Evolutionary conservation across 441 rosid species (phyloP), one percentile per base, ranked within the genome.

Genomic region (Rhodomyrtus psidioides): DNA sequence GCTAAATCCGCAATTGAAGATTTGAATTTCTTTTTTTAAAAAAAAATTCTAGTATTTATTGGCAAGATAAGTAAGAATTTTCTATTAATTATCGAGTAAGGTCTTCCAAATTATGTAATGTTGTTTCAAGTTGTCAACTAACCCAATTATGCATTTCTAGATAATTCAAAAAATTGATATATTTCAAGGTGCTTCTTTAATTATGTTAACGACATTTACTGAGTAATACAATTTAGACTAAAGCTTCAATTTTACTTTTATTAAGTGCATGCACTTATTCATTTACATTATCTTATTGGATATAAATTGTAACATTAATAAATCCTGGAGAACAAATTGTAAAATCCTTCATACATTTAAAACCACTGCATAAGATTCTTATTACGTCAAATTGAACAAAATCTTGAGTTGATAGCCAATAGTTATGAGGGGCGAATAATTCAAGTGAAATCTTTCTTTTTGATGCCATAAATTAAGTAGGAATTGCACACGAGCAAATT

Each of bases 291-390:
- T 55, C 57, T 19, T 21, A 21, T 21, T 21, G 12, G 12, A 21
- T 55, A 19, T 55, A 21, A 8, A 23, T 55, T 55, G 56, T 19
- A 55, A 55, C 57, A 21, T 55, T 55, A 21, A 55, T 23, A 8
- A 21, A 55, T 8, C 0, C 57, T 21, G 7, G 57, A 55, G 9
- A 55, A 21, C 1, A 8, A 55, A 21, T 21, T 21, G 2, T 0
- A 55, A 23, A 21, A 55, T 55, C 21, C 7, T 21, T 0, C 4
- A 55, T 19, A 55, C 57, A 55, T 21, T 7, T 21, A 21, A 21
- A 19, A 55, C 21, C 57, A 55, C 57, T 7, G 21, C 26, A 21
- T 55, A 55, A 55, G 9, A 55, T 55, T 55, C 26, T 55, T 55
- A 7, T 0, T 21, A 55, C 57, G 19, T 55, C 57, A 55, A 55